phyloP scores from a whole-genome alignment of 2,329 filamentous ascomycete species.

The Geosmithia morbida region DNA sequence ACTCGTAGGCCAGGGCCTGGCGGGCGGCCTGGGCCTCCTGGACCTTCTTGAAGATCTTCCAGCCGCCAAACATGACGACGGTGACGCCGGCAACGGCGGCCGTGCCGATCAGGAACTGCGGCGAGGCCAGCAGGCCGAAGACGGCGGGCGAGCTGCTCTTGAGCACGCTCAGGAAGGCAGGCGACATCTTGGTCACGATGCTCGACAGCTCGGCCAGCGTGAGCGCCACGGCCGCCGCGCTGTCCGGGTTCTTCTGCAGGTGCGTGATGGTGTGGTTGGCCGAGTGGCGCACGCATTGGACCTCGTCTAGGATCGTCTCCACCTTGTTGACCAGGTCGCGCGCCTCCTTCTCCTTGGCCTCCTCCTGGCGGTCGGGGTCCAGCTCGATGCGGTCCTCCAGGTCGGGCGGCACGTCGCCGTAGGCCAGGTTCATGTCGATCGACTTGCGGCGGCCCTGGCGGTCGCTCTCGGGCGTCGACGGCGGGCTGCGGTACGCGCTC shows the following conservation, averaged over 20 bases:
- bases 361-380: conserved; percentile 34
- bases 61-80: conserved; percentile 87
- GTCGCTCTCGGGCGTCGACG: conserved; percentile 12
- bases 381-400: conserved; percentile 35
- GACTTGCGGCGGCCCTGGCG: conserved; percentile 18
- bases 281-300: conserved; percentile 75
- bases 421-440: conserved; percentile 86
- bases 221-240: conserved; percentile 84
- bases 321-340: conserved; percentile 55
- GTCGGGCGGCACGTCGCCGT: conserved; percentile 67
- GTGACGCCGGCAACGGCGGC: conserved; percentile 87
- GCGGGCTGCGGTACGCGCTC: conserved; percentile 12
- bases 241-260: conserved; percentile 58
- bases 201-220: conserved; percentile 84
- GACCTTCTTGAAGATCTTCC: conserved; percentile 92
- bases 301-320: conserved; percentile 69
- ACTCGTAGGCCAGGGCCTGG: conserved; percentile 14
- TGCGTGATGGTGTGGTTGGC: conserved; percentile 72
- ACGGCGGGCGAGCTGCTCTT: conserved; percentile 75
- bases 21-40: conserved; percentile 21
- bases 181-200: conserved; percentile 70
- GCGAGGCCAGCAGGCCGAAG: conserved; percentile 73
- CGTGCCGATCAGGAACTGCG: conserved; percentile 88
- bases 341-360: conserved; percentile 37
- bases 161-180: conserved; percentile 58